Conservation (phyloP, 2,329 filamentous ascomycete genomes). For the Lachnellula cervina region DNA sequence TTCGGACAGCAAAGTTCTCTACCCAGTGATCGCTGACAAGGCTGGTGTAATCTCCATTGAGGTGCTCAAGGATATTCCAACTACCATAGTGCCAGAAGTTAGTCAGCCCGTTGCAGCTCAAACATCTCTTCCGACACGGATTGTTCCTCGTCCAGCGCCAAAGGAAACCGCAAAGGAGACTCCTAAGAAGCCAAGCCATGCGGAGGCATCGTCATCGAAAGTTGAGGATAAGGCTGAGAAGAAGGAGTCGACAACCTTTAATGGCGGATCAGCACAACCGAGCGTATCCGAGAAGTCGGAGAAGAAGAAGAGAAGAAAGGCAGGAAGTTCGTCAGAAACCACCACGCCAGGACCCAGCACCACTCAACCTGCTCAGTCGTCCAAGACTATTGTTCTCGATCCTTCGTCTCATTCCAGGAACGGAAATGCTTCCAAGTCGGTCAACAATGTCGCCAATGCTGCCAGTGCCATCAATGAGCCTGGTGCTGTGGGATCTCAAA, state of each 20-base stretch:
- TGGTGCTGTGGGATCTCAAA: constrained; percentile 11
- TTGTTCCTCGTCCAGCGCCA: constrained; percentile 22
- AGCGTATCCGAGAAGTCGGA: constrained; percentile 53
- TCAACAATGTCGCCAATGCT: background rate
- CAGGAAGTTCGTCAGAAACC: constrained; percentile 35
- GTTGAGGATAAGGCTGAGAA: constrained; percentile 38
- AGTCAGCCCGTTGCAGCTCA: constrained; percentile 11
- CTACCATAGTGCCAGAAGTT: constrained; percentile 13
- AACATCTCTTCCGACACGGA: constrained; percentile 23
- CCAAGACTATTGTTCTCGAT: constrained; percentile 30
- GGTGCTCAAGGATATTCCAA: constrained; percentile 47
- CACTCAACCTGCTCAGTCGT: constrained; percentile 18
- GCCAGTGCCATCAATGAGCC: constrained; percentile 14
- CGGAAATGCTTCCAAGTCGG: constrained; percentile 21
- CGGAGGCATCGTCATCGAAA: constrained; percentile 20
- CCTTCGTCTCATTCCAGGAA: constrained; percentile 28
- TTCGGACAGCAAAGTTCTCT: constrained; percentile 80
- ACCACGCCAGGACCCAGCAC: constrained; percentile 6
- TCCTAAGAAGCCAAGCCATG: constrained; percentile 23
- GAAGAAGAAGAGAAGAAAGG: constrained; percentile 69
- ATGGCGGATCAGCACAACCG: constrained; percentile 23
- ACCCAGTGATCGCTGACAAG: constrained; percentile 70
- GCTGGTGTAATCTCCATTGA: constrained; percentile 70
- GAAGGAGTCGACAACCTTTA: constrained; percentile 25
- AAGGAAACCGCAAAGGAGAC: constrained; percentile 27